These are phyloP conservation scores for Tulasnella calospora DNA, from an alignment of 768 basidiomycete genomes.

Conservation along the genomic window DNA sequence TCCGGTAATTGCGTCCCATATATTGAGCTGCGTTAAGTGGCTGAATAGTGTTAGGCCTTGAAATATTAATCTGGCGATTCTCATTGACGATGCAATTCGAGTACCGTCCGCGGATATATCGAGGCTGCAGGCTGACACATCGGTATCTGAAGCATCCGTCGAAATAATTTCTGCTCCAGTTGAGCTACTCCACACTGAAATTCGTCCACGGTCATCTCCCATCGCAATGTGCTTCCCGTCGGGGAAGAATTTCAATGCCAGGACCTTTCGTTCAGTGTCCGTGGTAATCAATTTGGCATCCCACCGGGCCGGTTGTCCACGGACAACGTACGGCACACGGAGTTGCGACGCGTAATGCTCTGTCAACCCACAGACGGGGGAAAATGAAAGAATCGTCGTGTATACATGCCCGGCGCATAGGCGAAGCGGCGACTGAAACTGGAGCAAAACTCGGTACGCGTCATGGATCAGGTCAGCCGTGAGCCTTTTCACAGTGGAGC, in stretches of 20 bases:
- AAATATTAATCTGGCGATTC: no score
- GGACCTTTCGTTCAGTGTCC: neutral
- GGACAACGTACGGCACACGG: neutral
- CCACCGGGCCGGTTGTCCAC: neutral
- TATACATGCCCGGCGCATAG: neutral
- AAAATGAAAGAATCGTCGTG: neutral
- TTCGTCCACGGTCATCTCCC: neutral
- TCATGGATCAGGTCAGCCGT: neutral
- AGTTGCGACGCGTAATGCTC: neutral
- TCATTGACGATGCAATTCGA: neutral
- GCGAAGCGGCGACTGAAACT: neutral
- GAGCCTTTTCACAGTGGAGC: no score
- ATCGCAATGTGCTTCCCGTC: neutral
- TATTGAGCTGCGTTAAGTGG: neutral
- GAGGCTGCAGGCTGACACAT: no score
- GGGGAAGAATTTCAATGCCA: neutral
- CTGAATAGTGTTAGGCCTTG: no score
- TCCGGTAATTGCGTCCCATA: constrained; percentile 12
- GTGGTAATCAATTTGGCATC: neutral
- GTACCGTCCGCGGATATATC: neutral
- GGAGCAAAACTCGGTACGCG: neutral
- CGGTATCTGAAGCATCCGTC: neutral
- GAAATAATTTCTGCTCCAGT: neutral
- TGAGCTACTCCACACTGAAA: neutral
- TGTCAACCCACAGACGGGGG: neutral